A percentile compares a stretch with the other conserved stretches of the same genome.
Conservation (phyloP, 148 eudicot species). For the Camellia sinensis region DNA sequence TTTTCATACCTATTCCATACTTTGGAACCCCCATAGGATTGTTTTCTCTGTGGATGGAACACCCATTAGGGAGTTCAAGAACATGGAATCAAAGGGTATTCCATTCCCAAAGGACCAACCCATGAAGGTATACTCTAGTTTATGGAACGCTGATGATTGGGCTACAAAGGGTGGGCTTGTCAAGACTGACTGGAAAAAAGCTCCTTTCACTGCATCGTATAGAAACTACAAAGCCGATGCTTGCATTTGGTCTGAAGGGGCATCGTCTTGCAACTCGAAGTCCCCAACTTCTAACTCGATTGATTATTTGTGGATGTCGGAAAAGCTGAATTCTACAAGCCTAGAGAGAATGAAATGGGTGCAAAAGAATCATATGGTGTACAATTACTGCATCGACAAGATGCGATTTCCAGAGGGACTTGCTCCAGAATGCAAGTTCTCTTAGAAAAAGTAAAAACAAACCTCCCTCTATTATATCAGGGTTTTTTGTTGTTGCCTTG, state of each 20-base stretch:
- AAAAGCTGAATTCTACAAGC: constrained; percentile 14
- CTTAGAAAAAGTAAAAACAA: not conserved
- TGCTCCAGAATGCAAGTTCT: constrained; percentile 20
- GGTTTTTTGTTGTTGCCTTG: not conserved
- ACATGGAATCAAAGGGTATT: constrained; percentile 14
- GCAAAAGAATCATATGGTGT: constrained; percentile 24
- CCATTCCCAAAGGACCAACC: constrained; percentile 19
- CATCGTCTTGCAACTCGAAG: constrained; percentile 10
- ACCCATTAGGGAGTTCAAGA: constrained; percentile 24
- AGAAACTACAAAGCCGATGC: constrained; percentile 20
- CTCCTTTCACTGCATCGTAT: constrained; percentile 22
- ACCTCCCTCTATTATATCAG: not conserved
- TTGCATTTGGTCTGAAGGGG: constrained; percentile 7
- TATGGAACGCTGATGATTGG: constrained; percentile 30
- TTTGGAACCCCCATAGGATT: constrained; percentile 24
- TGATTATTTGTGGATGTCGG: constrained; percentile 10
- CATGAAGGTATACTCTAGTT: constrained; percentile 23
- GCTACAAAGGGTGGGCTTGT: constrained; percentile 25
- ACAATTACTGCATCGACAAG: constrained; percentile 24
- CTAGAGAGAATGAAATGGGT: constrained; percentile 23
- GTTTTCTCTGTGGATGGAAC: constrained; percentile 19
- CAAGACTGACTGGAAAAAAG: constrained; percentile 25
- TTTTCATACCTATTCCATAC: constrained; percentile 20
- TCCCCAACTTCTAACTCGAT: not conserved
- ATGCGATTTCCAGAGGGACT: constrained; percentile 27